Evolutionary conservation across 192 early-diverging fungal genomes (phyloP).

Genomic region (Spizellomyces sp.): DNA sequence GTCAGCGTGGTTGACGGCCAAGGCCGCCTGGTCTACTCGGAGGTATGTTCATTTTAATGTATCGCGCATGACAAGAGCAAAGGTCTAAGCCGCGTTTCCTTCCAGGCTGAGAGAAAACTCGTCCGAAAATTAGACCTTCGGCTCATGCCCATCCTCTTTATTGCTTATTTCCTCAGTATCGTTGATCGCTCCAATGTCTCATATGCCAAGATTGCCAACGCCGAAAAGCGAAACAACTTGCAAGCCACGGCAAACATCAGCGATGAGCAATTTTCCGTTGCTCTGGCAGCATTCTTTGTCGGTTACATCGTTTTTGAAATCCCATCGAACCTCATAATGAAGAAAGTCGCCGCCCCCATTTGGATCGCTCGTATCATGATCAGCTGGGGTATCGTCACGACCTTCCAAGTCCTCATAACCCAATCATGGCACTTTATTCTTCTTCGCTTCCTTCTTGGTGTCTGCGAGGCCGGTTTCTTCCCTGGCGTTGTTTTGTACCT

Average conservation of each 20-base stretch:
- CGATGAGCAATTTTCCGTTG: constrained; percentile 56
- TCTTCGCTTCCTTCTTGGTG: constrained; percentile 55
- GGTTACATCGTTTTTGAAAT: constrained; percentile 77
- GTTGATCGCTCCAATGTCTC: constrained; percentile 35
- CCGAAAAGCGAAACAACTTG: constrained; percentile 10
- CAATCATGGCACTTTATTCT: constrained; percentile 35
- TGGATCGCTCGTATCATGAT: constrained; percentile 57
- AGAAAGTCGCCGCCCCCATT: constrained; percentile 56
- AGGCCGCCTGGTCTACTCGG: neutral
- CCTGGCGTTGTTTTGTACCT: constrained; percentile 73
- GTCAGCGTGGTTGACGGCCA: too few relatives aligned
- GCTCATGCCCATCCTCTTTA: constrained; percentile 30
- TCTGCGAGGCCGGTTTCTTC: constrained; percentile 69
- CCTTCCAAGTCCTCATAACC: constrained; percentile 28
- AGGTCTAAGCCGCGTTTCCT: neutral
- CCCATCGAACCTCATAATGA: constrained; percentile 76
- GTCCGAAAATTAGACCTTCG: constrained; percentile 33
- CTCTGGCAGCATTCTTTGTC: constrained; percentile 70
- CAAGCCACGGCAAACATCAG: constrained; percentile 26
- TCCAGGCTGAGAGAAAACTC: constrained; percentile 7
- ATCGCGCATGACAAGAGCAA: too few relatives aligned
- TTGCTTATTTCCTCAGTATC: constrained; percentile 29
- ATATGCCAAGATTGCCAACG: constrained; percentile 23
- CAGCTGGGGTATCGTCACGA: constrained; percentile 57
- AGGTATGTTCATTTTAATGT: neutral